Base-by-base conservation (phyloP, 129 eudicot species). In the Artemisia argyi region DNA sequence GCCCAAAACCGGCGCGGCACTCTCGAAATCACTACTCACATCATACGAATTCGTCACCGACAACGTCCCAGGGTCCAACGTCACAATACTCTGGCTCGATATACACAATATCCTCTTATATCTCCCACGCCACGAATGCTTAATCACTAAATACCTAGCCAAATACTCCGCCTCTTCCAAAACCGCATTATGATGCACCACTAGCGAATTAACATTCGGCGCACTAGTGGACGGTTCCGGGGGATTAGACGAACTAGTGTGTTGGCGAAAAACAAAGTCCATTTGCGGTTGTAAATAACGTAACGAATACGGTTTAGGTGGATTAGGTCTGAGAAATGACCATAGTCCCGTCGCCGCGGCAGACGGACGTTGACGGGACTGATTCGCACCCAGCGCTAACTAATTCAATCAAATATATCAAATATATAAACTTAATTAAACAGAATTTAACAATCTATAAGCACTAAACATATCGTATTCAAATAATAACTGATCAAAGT, bases 101-200 rank as follows among this genome's bases (percentile, higher is more conserved):
- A 95, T 75, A 64, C 99, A 95, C 68, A 95, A 39, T 57, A 95
- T 79, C 69, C 99, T 73, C 88, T 91, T 95, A 84, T 95, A 95
- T 17, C 99, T 87, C 3, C 99, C 99, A 0, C 99, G 85, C 99
- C 99, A 95, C 19, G 99, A 95, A 78, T 95, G 99, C 57, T 95
- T 95, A 18, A 86, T 77, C 12, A 95, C 99, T 75, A 83, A 30
- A 57, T 95, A 95, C 11, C 99, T 83, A 1, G 91, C 91, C 69
- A 88, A 48, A 17, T 90, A 95, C 83, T 95, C 99, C 0, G 90
- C 91, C 88, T 95, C 99, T 69, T 95, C 99, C 9, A 78, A 65
- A 14, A 61, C 47, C 3, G 55, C 4, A 0, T 0, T 3, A 13
- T 39, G 39, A 0, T 16, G 16, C 46, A 49, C 5, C 14, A 20